Percentiles rank a stretch among this genome's conserved stretches.
phyloP scores from a whole-genome alignment of 202 grass and related monocot species.

The Setaria italica region DNA sequence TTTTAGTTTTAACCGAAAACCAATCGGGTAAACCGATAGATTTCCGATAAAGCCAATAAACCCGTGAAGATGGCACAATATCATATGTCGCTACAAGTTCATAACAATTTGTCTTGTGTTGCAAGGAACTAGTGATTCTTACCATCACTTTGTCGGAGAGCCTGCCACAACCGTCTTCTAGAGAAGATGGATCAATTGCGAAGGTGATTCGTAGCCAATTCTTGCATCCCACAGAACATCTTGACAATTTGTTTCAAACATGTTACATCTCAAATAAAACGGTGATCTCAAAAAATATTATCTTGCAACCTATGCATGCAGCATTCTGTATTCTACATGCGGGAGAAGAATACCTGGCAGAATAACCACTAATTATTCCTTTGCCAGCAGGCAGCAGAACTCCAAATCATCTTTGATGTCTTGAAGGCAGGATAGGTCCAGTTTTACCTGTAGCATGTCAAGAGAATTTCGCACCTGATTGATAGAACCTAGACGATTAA shows the following conservation, averaged over 20 bases:
- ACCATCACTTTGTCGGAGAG: conserved; percentile 31
- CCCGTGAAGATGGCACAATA: too few relatives aligned
- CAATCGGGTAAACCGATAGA: too few relatives aligned
- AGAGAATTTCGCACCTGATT: not conserved
- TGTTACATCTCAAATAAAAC: conserved; percentile 9
- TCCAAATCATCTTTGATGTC: conserved; percentile 70
- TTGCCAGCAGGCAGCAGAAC: conserved; percentile 64
- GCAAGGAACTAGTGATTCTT: not conserved
- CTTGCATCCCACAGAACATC: conserved; percentile 61
- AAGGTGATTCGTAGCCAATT: conserved; percentile 80
- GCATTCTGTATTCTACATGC: not conserved
- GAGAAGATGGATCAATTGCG: conserved; percentile 62
- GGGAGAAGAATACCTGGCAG: conserved; percentile 50
- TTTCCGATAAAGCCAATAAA: too few relatives aligned
- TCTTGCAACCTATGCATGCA: not conserved
- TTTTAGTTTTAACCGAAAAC: too few relatives aligned
- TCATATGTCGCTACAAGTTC: not conserved
- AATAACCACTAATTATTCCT: conserved; percentile 62
- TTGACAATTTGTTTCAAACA: conserved; percentile 32
- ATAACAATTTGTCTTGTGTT: not conserved
- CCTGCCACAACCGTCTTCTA: conserved; percentile 65
- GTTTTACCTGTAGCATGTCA: conserved; percentile 54
- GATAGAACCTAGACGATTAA: too few relatives aligned
- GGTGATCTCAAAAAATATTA: not conserved
- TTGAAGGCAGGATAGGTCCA: conserved; percentile 49